phyloP scores from a whole-genome alignment of 352 stramenopile genomes.

The Peronospora destructor region DNA sequence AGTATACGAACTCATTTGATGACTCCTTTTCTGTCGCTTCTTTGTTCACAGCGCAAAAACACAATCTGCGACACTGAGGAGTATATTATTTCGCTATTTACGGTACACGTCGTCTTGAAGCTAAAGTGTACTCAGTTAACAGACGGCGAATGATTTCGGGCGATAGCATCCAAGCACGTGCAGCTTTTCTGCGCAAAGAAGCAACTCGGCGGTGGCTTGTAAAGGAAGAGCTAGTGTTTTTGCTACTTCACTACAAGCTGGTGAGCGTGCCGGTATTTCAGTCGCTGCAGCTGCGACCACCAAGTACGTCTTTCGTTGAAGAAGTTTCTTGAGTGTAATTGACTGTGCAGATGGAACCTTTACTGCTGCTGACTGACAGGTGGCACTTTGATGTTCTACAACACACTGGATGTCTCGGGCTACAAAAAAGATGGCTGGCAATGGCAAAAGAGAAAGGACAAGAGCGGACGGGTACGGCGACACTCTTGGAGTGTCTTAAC shows the following conservation, averaged over 20 bases:
- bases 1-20: background rate
- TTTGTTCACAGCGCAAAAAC: too few species aligned
- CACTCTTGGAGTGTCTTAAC: background rate
- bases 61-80: constrained; percentile 8
- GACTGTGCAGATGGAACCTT: too few species aligned
- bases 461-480: constrained; percentile 47
- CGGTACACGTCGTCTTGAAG: constrained; percentile 9
- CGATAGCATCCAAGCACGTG: constrained; percentile 28
- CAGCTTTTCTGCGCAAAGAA: constrained; percentile 33
- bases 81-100: too few species aligned
- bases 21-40: too few species aligned
- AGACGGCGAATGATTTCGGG: too few species aligned
- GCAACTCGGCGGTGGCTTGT: constrained; percentile 68
- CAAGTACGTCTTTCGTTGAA: constrained; percentile 35
- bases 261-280: constrained; percentile 37
- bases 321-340: background rate
- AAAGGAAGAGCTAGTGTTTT: constrained; percentile 76
- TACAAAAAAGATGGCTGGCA: constrained; percentile 85
- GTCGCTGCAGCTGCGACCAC: constrained; percentile 40
- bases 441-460: constrained; percentile 85
- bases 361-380: constrained; percentile 27
- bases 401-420: constrained; percentile 48
- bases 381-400: constrained; percentile 66
- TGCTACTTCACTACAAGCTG: constrained; percentile 49
- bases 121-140: background rate